Conservation (phyloP, 148 eudicot genomes). For the Chenopodium album region DNA sequence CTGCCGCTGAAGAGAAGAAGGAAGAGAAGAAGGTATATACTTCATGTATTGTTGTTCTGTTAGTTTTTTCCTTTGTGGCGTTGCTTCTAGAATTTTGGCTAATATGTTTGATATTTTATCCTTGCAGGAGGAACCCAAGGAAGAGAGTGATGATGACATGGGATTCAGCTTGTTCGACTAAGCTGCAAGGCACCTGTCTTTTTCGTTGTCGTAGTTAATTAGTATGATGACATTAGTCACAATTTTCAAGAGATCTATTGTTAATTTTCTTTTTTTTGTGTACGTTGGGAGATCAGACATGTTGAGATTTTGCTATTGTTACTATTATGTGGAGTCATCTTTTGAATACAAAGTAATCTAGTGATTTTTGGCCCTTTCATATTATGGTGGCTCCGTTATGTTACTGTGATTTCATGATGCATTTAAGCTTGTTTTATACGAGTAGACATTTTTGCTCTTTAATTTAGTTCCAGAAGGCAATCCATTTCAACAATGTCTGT, state of each 20-base stretch:
- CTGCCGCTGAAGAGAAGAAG: conserved; percentile 48
- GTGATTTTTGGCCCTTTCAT: not conserved
- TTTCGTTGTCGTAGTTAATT: conserved; percentile 7
- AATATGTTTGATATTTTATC: not conserved
- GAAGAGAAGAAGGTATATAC: conserved; percentile 49
- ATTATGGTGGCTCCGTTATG: too few species aligned
- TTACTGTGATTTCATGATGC: too few species aligned
- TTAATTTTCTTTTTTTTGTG: not conserved
- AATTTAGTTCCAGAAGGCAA: too few species aligned
- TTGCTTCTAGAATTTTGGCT: not conserved
- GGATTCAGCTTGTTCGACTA: conserved; percentile 54
- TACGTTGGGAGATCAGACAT: not conserved
- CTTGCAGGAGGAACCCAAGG: conserved; percentile 37
- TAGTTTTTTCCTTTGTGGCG: not conserved
- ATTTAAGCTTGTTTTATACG: too few species aligned
- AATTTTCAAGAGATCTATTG: conserved; percentile 8
- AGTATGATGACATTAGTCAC: conserved; percentile 17
- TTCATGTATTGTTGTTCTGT: not conserved
- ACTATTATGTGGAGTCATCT: not conserved
- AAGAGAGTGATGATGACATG: conserved; percentile 48
- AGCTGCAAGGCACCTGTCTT: not conserved
- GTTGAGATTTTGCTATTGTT: conserved; percentile 17
- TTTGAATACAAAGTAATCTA: conserved; percentile 23
- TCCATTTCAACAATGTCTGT: too few species aligned
- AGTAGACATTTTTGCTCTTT: too few species aligned